These are phyloP conservation scores for Xylaria curta DNA, from an alignment of 495 filamentous ascomycete genomes.

Conservation along the genomic window DNA sequence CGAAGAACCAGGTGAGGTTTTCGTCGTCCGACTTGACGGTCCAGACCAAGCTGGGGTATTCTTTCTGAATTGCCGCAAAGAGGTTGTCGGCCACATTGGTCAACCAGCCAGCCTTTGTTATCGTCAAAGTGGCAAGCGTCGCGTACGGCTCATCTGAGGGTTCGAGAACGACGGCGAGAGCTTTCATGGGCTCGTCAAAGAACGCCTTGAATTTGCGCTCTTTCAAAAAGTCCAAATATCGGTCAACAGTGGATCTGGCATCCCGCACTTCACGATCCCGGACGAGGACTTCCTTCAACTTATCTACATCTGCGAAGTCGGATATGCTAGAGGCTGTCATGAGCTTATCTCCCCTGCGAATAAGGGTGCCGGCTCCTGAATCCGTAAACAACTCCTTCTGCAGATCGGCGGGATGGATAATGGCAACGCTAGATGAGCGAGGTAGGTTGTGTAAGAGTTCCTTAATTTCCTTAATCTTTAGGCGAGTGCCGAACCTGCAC, in stretches of 20 bases:
- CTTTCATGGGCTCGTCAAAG: constrained; percentile 96
- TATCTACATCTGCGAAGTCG: constrained; percentile 78
- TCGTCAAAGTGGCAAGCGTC: constrained; percentile 90
- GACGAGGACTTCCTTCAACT: constrained; percentile 82
- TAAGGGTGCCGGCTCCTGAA: constrained; percentile 92
- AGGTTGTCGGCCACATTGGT: constrained; percentile 98
- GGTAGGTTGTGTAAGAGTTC: constrained; percentile 86
- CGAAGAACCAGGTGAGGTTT: constrained; percentile 98
- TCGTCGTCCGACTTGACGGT: constrained; percentile 97
- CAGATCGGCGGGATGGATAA: constrained; percentile 92
- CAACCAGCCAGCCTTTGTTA: constrained; percentile 94
- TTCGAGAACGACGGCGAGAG: constrained; percentile 89
- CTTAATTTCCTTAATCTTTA: constrained; percentile 99
- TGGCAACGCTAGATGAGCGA: constrained; percentile 91
- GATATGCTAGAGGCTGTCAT: constrained; percentile 73
- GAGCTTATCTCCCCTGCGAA: constrained; percentile 91
- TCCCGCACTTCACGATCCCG: constrained; percentile 86
- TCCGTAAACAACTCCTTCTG: constrained; percentile 98
- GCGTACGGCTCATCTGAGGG: constrained; percentile 63
- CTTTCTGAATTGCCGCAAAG: constrained; percentile 90
- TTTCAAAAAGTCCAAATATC: constrained; percentile 79
- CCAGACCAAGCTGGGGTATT: constrained; percentile 91
- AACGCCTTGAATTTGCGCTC: constrained; percentile 88
- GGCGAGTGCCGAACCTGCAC: constrained; percentile 92
- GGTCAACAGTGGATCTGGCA: constrained; percentile 81